phyloP scores from a whole-genome alignment of 2,329 filamentous ascomycete genomes.

The Aspergillus sp. region DNA sequence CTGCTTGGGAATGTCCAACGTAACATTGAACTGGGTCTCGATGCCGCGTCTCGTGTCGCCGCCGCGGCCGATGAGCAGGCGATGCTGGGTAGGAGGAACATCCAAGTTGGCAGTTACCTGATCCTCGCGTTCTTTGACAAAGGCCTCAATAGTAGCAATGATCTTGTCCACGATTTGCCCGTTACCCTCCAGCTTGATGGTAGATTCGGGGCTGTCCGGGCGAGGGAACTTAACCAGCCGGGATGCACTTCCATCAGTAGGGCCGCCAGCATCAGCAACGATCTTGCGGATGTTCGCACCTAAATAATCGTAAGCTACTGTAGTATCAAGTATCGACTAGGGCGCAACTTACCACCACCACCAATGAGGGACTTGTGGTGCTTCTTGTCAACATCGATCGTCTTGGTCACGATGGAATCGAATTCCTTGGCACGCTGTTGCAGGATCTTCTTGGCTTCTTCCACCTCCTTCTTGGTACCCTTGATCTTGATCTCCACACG shows the following conservation, averaged over 20 bases:
- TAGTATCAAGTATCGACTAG: conserved; percentile 8
- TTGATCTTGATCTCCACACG: conserved; percentile 86
- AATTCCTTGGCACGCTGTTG: conserved; percentile 84
- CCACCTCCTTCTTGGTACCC: conserved; percentile 87
- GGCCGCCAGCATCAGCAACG: conserved; percentile 82
- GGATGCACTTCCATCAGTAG: conserved; percentile 79
- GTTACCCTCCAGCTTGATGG: conserved; percentile 85
- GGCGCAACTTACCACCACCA: conserved; percentile 67
- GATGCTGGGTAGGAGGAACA: conserved; percentile 85
- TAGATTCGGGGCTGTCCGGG: conserved; percentile 75
- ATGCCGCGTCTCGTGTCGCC: conserved; percentile 83
- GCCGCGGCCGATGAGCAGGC: conserved; percentile 84
- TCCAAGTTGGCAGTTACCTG: conserved; percentile 78
- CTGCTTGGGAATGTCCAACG: conserved; percentile 87
- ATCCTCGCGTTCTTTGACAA: conserved; percentile 79
- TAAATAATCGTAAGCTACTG: conserved; percentile 34
- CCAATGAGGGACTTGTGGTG: conserved; percentile 86
- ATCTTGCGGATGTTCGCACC: conserved; percentile 84
- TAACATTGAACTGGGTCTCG: conserved; percentile 81
- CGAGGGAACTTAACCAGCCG: conserved; percentile 94
- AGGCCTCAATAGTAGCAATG: conserved; percentile 73
- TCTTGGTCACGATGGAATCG: conserved; percentile 82
- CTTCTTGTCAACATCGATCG: conserved; percentile 89
- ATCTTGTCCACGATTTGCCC: conserved; percentile 86
- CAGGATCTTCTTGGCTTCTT: conserved; percentile 85